Evolutionary conservation across 202 grass and related monocot genomes (phyloP).

Genomic region (Setaria viridis): DNA sequence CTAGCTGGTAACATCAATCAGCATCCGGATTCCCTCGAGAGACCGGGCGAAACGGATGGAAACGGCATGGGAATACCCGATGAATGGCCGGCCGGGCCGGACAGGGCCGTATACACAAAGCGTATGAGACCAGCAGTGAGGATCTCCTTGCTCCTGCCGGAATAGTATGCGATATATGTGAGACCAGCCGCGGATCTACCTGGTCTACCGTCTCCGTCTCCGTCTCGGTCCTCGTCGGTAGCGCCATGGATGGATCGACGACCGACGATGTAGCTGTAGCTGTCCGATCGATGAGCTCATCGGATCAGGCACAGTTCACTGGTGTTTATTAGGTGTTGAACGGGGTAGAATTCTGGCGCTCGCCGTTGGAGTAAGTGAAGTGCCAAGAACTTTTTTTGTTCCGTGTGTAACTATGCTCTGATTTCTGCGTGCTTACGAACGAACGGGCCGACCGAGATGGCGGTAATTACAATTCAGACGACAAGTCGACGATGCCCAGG

Average conservation of each 20-base stretch:
- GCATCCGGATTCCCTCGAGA: not conserved
- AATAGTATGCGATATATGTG: not conserved
- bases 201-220: constrained; percentile 28
- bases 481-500: not conserved
- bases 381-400: not conserved
- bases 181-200: not conserved
- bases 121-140: not conserved
- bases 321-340: not conserved
- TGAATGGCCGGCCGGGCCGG: not conserved
- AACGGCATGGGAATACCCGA: not conserved
- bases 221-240: constrained; percentile 7
- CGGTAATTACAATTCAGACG: constrained; percentile 1
- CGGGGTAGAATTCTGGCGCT: not conserved
- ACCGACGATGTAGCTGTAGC: not conserved
- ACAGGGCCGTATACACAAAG: not conserved
- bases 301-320: not conserved
- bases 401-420: not conserved
- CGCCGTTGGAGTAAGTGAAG: constrained; percentile 21
- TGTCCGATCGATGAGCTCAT: constrained; percentile 9
- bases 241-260: not conserved
- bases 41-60: not conserved
- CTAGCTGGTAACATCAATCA: constrained; percentile 27
- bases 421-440: constrained; percentile 10
- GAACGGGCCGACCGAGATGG: not conserved
- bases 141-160: not conserved